Percentiles rank a stretch among this genome's conserved stretches.
Conservation (phyloP, 345 rosid genomes). For the Rhodomyrtus tomentosa region DNA sequence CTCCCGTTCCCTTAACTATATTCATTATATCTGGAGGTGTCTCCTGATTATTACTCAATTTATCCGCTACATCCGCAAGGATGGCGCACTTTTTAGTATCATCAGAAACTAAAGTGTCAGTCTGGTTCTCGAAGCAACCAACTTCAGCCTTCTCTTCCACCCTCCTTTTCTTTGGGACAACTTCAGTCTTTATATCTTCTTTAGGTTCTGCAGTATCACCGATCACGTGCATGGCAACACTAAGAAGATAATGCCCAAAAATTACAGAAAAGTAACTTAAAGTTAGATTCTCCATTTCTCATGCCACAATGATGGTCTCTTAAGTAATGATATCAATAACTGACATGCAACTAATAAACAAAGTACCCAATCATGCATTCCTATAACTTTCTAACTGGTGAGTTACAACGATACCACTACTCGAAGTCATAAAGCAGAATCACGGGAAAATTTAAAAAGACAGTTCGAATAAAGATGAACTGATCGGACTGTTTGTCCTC, state of each 20-base stretch:
- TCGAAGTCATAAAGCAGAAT: neutral
- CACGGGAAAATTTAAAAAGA: neutral
- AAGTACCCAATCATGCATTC: neutral
- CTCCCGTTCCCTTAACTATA: constrained; percentile 47
- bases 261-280: neutral
- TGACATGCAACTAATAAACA: neutral
- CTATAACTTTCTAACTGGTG: neutral
- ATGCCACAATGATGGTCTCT: neutral
- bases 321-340: neutral
- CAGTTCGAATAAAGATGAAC: neutral
- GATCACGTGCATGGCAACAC: neutral
- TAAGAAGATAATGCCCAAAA: neutral
- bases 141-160: constrained; percentile 26
- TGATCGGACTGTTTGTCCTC: neutral
- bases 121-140: constrained; percentile 15
- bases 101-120: constrained; percentile 15
- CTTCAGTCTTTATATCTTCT: constrained; percentile 20
- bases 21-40: constrained; percentile 47
- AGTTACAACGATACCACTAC: neutral
- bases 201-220: constrained; percentile 24
- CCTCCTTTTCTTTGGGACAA: constrained; percentile 29
- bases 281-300: neutral
- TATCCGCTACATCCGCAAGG: constrained; percentile 6
- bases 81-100: constrained; percentile 14
- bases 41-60: constrained; percentile 7